Percentiles rank a stretch among this genome's conserved stretches.
Conservation (phyloP, 768 basidiomycete species). For the Hortiboletus flavorubellus region DNA sequence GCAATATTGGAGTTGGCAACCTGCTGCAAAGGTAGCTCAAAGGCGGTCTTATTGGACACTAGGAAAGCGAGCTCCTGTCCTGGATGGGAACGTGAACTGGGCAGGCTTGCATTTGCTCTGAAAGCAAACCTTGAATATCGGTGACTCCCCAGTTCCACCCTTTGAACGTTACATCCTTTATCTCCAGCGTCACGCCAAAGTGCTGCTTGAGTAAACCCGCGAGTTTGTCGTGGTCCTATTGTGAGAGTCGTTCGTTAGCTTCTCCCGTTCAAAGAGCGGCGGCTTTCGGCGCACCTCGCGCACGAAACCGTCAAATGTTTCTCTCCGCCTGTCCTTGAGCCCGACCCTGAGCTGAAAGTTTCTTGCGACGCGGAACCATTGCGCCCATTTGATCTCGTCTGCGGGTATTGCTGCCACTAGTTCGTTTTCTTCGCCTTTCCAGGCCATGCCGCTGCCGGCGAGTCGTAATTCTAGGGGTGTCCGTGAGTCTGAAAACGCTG, state of each 20-base stretch:
- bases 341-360: constrained; percentile 87
- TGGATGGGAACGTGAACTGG: constrained; percentile 29
- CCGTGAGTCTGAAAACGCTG: background rate
- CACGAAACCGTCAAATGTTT: constrained; percentile 92
- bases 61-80: constrained; percentile 91
- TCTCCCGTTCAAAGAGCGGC: background rate
- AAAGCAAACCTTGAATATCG: constrained; percentile 78
- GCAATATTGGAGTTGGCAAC: constrained; percentile 98
- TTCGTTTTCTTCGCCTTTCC: constrained; percentile 78
- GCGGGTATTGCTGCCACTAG: constrained; percentile 60
- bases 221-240: constrained; percentile 88
- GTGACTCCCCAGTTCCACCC: constrained; percentile 99
- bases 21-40: constrained; percentile 81
- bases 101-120: background rate
- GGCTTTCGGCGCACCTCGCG: constrained; percentile 58
- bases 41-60: constrained; percentile 82
- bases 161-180: constrained; percentile 81
- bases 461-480: constrained; percentile 73
- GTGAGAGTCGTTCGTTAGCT: background rate
- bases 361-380: constrained; percentile 90
- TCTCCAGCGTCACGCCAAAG: constrained; percentile 82
- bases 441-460: constrained; percentile 87
- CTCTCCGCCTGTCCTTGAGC: constrained; percentile 69
- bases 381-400: constrained; percentile 79
- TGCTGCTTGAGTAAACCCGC: constrained; percentile 77